Evolutionary conservation across 805 yeast genomes (phyloP), one percentile per base, ranked within the genome.

Genomic region (Danielia oregonensis): DNA sequence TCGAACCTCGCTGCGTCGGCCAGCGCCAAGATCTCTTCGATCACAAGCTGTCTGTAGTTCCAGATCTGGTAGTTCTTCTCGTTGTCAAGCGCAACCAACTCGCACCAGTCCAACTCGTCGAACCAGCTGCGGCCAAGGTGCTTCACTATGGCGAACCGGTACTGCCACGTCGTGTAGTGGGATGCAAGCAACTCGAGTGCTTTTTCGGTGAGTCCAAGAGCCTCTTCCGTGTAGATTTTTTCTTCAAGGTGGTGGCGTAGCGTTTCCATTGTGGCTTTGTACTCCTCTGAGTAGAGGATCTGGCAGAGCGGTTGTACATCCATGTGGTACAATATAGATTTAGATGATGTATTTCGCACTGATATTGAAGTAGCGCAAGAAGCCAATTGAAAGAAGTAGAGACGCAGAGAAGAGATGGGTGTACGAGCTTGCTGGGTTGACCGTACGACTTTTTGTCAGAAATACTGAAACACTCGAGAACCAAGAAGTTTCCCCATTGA

Each of bases 31-130:
- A 65, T 55, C 35, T 45, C 30, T 26, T 68, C 68, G 35, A 83
- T 61, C 6, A 91, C 54, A 22, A 78, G 63, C 51, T 83, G 89
- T 37, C 97, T 74, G 53, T 91, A 89, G 49, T 89, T 86, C 97
- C 97, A 93, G n/a, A 91, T 82, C 58, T 93, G 98, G 61, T 93
- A 93, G 64, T 89, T 91, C 57, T 93, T 93, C 26, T 89, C 83
- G 55, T 84, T 82, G 9, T 73, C 79, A 31, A 83, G 52, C 0
- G 95, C 89, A 23, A 86, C 63, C 22, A 68, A 68, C 49, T 86
- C 93, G 43, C 87, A 71, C 96, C 96, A 87, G 24, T 76, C 76
- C 24, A 87, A 65, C 51, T 91, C 95, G 11, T 66, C 61, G 10
- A 62, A 48, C 18, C 76, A 49, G 17, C 61, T 66, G 17, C 57